Evolutionary conservation across 1,284 basidiomycete genomes (phyloP).

Genomic region (Hymenochaete sp.): DNA sequence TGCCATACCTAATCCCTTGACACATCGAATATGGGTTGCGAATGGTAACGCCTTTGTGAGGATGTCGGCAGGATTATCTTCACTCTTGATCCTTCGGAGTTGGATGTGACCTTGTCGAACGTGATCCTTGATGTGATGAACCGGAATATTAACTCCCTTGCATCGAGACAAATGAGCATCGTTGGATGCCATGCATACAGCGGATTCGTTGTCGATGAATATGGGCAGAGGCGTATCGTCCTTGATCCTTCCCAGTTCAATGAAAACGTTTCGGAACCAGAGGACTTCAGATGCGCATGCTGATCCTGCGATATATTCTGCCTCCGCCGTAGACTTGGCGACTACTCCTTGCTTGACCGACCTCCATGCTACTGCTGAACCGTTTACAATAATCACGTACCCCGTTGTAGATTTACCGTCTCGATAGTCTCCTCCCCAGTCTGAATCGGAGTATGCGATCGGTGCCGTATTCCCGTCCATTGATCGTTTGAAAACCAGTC

Average conservation of each 20-base stretch:
- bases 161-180: conserved; percentile 24
- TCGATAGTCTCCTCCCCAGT: conserved; percentile 22
- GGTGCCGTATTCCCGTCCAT: conserved; percentile 2
- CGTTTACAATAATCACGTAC: conserved; percentile 21
- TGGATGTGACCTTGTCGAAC: background rate
- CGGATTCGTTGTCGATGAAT: conserved; percentile 6
- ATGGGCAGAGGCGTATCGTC: background rate
- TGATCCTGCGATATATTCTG: conserved; percentile 24
- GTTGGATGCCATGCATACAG: conserved; percentile 30
- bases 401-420: conserved; percentile 23
- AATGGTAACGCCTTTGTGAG: conserved; percentile 8
- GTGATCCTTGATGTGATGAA: conserved; percentile 33
- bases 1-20: background rate
- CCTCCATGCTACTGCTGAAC: conserved; percentile 22
- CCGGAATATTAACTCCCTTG: conserved; percentile 37
- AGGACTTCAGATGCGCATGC: conserved; percentile 20
- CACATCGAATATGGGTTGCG: background rate
- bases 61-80: conserved; percentile 7
- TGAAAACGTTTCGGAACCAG: conserved; percentile 16
- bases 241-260: background rate
- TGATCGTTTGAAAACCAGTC: conserved; percentile 24
- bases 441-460: conserved; percentile 23
- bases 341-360: conserved; percentile 21
- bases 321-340: conserved; percentile 23
- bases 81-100: conserved; percentile 1